Percentiles rank a stretch among this genome's conserved stretches.
These are phyloP conservation scores for Strigomonas galati DNA, from an alignment of 208 protist species.

Conservation along the genomic window DNA sequence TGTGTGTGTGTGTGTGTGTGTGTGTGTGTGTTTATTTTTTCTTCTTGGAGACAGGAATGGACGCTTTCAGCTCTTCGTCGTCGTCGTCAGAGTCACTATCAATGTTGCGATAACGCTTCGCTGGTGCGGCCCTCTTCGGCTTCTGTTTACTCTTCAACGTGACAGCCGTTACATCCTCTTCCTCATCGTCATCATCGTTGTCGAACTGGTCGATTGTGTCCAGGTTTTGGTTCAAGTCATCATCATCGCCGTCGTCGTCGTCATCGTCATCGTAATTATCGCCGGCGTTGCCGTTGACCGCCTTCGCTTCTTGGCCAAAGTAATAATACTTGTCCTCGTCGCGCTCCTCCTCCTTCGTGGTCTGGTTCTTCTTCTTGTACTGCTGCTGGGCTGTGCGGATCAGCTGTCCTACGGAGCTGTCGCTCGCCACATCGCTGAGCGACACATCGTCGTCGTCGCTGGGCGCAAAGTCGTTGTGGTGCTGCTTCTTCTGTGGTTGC, in stretches of 20 bases:
- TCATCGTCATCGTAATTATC: slow-evolving; percentile 29
- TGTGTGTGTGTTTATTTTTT: slow-evolving; percentile 7
- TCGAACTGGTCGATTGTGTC: slow-evolving; percentile 21
- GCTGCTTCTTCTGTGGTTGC: not conserved
- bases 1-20: not conserved
- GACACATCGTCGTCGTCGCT: slow-evolving; percentile 17
- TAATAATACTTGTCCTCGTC: not conserved
- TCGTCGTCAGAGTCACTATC: slow-evolving; percentile 28
- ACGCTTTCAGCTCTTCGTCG: slow-evolving; percentile 6
- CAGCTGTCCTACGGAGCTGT: slow-evolving; percentile 20
- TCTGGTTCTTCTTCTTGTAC: not conserved
- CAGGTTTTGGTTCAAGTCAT: slow-evolving; percentile 24
- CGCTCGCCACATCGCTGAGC: slow-evolving; percentile 20
- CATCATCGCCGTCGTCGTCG: slow-evolving; percentile 18
- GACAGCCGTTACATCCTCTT: slow-evolving; percentile 11
- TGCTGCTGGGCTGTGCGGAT: slow-evolving; percentile 1
- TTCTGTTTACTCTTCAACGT: slow-evolving; percentile 1
- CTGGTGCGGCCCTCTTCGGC: not conserved
- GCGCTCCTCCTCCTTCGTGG: not conserved
- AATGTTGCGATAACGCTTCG: slow-evolving; percentile 21
- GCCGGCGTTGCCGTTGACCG: slow-evolving; percentile 5
- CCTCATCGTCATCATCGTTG: slow-evolving; percentile 20
- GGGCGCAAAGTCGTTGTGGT: slow-evolving; percentile 4
- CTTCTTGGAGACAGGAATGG: not conserved
- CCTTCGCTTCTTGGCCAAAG: not conserved